Evolutionary conservation across 2,329 filamentous ascomycete species (phyloP), one percentile per base, ranked within the genome.

Genomic region (Grosmannia penicillata): DNA sequence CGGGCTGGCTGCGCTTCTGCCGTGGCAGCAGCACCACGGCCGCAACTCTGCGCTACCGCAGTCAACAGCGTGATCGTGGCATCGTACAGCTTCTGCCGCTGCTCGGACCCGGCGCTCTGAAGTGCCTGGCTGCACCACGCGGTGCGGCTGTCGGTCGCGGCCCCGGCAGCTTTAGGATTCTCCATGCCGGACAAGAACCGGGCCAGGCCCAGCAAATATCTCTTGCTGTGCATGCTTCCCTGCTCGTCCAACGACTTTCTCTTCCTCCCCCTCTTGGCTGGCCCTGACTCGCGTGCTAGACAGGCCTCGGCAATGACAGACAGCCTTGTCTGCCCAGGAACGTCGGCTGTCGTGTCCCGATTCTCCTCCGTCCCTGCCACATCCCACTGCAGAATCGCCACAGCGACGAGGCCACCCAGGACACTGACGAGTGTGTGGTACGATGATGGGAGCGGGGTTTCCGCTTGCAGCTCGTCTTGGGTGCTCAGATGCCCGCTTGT

Each of bases 31-130:
- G 53, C 45, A 6, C 53, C 59, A 41, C 63, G 62, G 14, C 63
- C 59, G 45, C 65, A 68, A 45, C 57, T 64, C 24, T 65, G 60
- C 3, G 68, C 62, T 10, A 70, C 51, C 7, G 59, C 62, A 40
- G 61, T 62, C 23, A 65, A 48, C 27, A 73, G 55, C 2, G 53
- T 48, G 6, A 61, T 49, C 0, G 59, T 49, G 9, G 49, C 50
- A 39, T 57, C 52, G 45, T 60, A 56, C 14, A 54, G 46, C 26
- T 49, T 47, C 26, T 43, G 22, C 10, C 18, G n/a, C 24, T 24
- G 39, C 4, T n/a, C 34, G 4, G 17, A 14, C 6, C 11, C 31
- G 14, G 37, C 32, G 14, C 19, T 15, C 17, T 19, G n/a, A 13
- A 17, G 19, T 4, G 15, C 6, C 15, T 37, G 17, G 3, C 9